Conservation (phyloP, 352 stramenopile genomes). For the Globisporangium echinulatum region DNA sequence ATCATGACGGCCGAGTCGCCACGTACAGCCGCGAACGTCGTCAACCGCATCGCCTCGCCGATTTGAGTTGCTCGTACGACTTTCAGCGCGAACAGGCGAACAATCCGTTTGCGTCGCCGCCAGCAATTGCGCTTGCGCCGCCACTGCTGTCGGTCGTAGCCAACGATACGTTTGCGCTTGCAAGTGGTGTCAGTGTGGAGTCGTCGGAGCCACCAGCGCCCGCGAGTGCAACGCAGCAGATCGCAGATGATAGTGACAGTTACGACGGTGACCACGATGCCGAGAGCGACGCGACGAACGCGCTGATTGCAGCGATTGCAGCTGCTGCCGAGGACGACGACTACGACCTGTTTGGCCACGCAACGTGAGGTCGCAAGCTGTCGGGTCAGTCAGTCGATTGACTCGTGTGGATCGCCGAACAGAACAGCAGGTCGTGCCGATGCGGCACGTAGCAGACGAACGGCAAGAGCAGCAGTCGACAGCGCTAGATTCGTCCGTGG, state of each 20-base stretch:
- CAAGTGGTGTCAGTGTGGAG: not conserved
- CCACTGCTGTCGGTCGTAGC: not conserved
- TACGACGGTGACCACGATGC: not conserved
- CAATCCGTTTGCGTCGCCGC: conserved; percentile 27
- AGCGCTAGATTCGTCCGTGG: too few species aligned
- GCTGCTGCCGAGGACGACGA: conserved; percentile 7
- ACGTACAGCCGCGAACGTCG: not conserved
- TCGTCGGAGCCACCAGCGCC: not conserved
- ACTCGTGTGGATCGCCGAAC: too few species aligned
- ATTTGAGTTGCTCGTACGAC: conserved; percentile 37
- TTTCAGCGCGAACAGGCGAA: conserved; percentile 31
- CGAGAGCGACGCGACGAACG: conserved; percentile 6
- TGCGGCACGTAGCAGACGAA: too few species aligned
- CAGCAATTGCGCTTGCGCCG: not conserved
- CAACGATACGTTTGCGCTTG: too few species aligned
- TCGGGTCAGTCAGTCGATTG: not conserved
- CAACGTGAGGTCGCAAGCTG: not conserved
- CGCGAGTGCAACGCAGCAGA: not conserved
- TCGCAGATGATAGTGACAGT: not conserved
- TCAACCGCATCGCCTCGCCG: conserved; percentile 7
- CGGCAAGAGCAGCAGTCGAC: too few species aligned
- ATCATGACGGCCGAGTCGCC: too few species aligned
- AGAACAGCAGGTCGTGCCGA: too few species aligned
- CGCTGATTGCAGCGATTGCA: conserved; percentile 7
- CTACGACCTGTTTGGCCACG: conserved; percentile 8